Percentiles rank a stretch among this genome's conserved stretches.
Conservation (phyloP, 2,329 filamentous ascomycete genomes). For the Phaeosphaeriaceae sp. region DNA sequence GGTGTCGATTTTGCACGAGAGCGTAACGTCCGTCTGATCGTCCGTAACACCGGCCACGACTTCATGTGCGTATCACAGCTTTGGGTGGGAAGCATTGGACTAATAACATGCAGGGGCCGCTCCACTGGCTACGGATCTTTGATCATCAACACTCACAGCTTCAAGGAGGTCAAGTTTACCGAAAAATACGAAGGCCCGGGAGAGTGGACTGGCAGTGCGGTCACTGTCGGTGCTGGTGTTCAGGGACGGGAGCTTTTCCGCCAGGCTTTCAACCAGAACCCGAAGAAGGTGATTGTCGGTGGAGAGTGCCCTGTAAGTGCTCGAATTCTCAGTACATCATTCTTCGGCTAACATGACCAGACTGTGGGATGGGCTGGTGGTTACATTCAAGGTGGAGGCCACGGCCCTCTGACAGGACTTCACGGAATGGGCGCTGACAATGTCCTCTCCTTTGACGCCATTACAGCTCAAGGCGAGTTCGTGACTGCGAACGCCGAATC, state of each 20-base stretch:
- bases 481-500: conserved; percentile 37
- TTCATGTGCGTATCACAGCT: conserved; percentile 32
- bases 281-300: conserved; percentile 45
- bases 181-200: conserved; percentile 42
- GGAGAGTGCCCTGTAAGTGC: conserved; percentile 45
- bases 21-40: conserved; percentile 41
- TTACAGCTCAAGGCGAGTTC: conserved; percentile 49
- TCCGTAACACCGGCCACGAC: conserved; percentile 47
- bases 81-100: neutral
- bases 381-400: conserved; percentile 54
- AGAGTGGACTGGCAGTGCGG: conserved; percentile 42
- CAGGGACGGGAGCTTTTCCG: conserved; percentile 44
- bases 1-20: conserved; percentile 45
- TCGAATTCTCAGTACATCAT: neutral
- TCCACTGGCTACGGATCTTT: conserved; percentile 44
- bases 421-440: conserved; percentile 51
- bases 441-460: conserved; percentile 47
- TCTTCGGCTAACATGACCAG: conserved; percentile 17
- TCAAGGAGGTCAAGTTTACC: conserved; percentile 41
- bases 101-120: conserved; percentile 30
- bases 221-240: conserved; percentile 43
- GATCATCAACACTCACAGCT: conserved; percentile 48
- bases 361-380: conserved; percentile 53
- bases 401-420: conserved; percentile 49
- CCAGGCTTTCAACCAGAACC: conserved; percentile 37